Percentiles rank a stretch among this genome's conserved stretches.
These are phyloP conservation scores for Solanum ahanhuiri DNA, from an alignment of 257 asterid species.

Conservation along the genomic window DNA sequence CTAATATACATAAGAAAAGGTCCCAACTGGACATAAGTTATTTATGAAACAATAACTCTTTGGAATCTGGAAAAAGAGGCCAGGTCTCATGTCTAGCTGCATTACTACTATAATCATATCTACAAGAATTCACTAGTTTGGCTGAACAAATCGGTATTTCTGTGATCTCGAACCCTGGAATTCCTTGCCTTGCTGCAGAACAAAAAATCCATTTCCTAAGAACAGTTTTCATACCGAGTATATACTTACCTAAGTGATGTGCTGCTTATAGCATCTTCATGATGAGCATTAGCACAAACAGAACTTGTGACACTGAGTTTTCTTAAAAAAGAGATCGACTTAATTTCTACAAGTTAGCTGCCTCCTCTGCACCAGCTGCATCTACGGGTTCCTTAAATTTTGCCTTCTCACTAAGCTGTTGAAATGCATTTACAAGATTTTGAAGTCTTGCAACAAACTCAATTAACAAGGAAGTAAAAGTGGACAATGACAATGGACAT, in stretches of 20 bases:
- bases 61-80: not conserved
- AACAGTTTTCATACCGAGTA: not conserved
- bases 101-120: not conserved
- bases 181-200: not conserved
- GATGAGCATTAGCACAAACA: not conserved
- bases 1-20: not conserved
- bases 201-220: not conserved
- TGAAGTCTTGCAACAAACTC: constrained; percentile 95
- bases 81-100: not conserved
- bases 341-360: constrained; percentile 20
- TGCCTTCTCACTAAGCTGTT: constrained; percentile 68
- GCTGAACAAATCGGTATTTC: not conserved
- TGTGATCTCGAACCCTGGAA: not conserved
- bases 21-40: not conserved
- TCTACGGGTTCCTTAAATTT: constrained; percentile 43
- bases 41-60: not conserved
- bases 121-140: not conserved
- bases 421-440: constrained; percentile 60
- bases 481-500: constrained; percentile 66
- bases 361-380: constrained; percentile 16
- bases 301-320: not conserved
- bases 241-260: not conserved
- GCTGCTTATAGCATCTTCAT: not conserved
- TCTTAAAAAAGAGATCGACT: not conserved
- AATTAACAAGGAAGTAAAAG: constrained; percentile 68